A percentile compares a stretch with the other conserved stretches of the same genome.
These are phyloP conservation scores for Diaporthe vexans DNA, from an alignment of 2,329 filamentous ascomycete species.

Conservation along the genomic window DNA sequence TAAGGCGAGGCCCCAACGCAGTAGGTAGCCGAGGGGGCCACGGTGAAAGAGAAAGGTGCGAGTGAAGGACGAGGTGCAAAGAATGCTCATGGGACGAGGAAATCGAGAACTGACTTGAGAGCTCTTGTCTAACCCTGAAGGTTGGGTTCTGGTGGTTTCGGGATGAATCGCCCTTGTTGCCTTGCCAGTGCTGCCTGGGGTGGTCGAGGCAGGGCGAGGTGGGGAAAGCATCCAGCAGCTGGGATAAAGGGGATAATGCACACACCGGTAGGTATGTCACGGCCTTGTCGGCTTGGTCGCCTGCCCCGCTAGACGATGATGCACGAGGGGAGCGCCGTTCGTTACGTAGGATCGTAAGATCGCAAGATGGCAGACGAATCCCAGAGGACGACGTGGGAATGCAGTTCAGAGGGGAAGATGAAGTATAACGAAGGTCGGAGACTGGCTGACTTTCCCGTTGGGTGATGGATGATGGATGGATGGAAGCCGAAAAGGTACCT, in stretches of 20 bases:
- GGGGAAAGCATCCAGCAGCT: constrained; percentile 39
- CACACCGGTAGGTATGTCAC: constrained; percentile 12
- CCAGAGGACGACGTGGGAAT: neutral
- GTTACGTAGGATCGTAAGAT: too few relatives aligned
- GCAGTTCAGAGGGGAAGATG: neutral
- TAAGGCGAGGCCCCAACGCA: constrained; percentile 36
- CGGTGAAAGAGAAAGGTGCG: neutral
- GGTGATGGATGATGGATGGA: neutral
- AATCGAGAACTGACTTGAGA: constrained; percentile 25
- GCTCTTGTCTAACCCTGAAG: constrained; percentile 4
- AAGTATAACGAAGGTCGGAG: neutral
- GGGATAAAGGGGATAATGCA: constrained; percentile 19
- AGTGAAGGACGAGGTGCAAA: constrained; percentile 11
- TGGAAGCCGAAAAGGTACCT: constrained; percentile 14
- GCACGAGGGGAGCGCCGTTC: neutral
- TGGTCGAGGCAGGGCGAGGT: constrained; percentile 32
- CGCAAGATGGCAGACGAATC: neutral
- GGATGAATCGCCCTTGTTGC: constrained; percentile 29
- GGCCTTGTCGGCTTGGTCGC: constrained; percentile 1
- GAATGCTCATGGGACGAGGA: neutral
- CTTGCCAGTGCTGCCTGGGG: constrained; percentile 35
- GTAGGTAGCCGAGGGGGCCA: constrained; percentile 12
- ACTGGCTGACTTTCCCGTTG: neutral
- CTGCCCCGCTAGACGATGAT: constrained; percentile 20
- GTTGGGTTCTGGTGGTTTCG: constrained; percentile 3